These are phyloP conservation scores for Coniochaeta sp. DNA, from an alignment of 2,329 filamentous ascomycete species.

Conservation along the genomic window DNA sequence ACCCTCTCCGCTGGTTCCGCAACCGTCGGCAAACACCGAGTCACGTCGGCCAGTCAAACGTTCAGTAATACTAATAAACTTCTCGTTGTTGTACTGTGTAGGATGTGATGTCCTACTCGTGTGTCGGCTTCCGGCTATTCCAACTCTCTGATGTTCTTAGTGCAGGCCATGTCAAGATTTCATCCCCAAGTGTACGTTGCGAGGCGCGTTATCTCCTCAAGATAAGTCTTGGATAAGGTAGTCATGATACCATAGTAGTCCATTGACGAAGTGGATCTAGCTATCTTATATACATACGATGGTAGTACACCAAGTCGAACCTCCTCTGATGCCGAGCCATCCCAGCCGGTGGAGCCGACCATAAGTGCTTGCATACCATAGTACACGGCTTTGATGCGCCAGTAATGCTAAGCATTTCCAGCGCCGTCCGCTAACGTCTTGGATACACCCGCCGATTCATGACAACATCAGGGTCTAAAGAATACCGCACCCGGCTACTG, in stretches of 20 bases:
- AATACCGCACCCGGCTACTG: background rate
- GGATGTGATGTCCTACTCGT: background rate
- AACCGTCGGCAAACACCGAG: background rate
- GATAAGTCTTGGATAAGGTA: too few species aligned
- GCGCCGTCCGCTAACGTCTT: background rate
- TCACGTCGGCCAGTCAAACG: background rate
- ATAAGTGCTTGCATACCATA: background rate
- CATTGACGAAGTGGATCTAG: too few species aligned
- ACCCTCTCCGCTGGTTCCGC: background rate
- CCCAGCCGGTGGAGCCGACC: background rate
- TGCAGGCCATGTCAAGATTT: too few species aligned
- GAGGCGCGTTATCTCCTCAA: too few species aligned
- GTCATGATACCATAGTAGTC: too few species aligned
- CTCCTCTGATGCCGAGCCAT: background rate
- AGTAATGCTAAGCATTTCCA: background rate
- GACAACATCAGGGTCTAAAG: background rate
- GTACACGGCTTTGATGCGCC: background rate
- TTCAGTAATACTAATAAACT: background rate
- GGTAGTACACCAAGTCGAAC: background rate
- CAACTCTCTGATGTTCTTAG: background rate
- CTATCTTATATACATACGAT: too few species aligned
- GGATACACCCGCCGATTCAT: background rate
- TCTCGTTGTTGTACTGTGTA: background rate
- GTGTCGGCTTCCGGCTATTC: background rate
- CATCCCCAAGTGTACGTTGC: too few species aligned